Conservation (phyloP, 257 asterid species). For the Solanum habrochaites region DNA sequence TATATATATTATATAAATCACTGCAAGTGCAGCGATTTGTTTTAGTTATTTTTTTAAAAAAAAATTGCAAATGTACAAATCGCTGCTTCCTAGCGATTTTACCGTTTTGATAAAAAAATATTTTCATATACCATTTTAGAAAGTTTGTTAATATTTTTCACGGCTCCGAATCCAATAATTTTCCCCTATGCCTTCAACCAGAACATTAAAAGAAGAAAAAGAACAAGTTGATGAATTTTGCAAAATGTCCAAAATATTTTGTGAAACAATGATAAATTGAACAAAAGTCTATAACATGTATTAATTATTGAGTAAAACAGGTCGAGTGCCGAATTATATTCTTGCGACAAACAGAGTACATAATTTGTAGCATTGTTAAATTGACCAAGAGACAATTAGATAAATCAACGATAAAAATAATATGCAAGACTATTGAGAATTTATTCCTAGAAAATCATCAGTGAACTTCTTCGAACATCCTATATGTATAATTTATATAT, state of each 20-base stretch:
- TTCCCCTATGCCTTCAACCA: neutral
- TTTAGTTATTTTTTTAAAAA: too few relatives aligned
- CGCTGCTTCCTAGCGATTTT: too few relatives aligned
- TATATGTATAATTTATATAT: too few relatives aligned
- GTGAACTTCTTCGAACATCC: neutral
- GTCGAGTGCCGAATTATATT: too few relatives aligned
- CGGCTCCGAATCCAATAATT: neutral
- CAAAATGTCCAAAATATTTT: neutral
- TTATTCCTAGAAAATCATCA: neutral
- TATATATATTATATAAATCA: too few relatives aligned
- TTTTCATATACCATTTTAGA: too few relatives aligned
- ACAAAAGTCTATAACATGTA: too few relatives aligned
- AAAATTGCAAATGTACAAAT: too few relatives aligned
- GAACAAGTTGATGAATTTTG: neutral
- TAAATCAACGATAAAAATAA: neutral
- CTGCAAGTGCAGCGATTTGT: too few relatives aligned
- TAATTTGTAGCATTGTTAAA: neutral
- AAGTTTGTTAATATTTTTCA: too few relatives aligned
- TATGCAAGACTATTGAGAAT: neutral
- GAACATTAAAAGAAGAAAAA: neutral
- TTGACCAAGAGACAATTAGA: neutral
- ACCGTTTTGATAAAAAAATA: too few relatives aligned
- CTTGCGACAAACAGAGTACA: neutral
- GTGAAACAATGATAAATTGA: neutral
- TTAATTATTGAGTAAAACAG: too few relatives aligned